phyloP scores from a whole-genome alignment of 306 rosid species.

The Vigna mungo region DNA sequence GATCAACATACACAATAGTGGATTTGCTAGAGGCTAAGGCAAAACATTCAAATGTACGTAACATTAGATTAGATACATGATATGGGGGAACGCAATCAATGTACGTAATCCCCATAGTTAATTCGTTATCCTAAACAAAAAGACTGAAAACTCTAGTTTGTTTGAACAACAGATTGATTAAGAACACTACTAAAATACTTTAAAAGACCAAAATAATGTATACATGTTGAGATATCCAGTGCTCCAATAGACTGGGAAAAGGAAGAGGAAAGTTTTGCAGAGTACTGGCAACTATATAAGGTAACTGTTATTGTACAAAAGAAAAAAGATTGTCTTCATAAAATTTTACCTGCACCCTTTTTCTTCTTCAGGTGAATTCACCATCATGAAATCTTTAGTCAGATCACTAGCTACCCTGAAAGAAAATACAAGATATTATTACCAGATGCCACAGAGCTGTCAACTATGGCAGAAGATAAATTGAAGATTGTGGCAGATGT shows the following conservation, averaged over 20 bases:
- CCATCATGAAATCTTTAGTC: constrained; percentile 67
- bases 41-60: constrained; percentile 18
- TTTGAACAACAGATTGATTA: constrained; percentile 10
- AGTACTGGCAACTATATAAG: constrained; percentile 52
- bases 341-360: constrained; percentile 65
- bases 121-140: constrained; percentile 42
- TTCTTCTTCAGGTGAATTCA: constrained; percentile 68
- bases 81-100: constrained; percentile 25
- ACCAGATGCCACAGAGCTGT: constrained; percentile 25
- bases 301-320: constrained; percentile 59
- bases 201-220: constrained; percentile 37
- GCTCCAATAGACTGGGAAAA: constrained; percentile 54
- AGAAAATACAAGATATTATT: constrained; percentile 30
- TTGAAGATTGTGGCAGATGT: constrained; percentile 19
- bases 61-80: constrained; percentile 28
- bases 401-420: constrained; percentile 80
- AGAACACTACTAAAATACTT: constrained; percentile 35
- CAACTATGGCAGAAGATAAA: constrained; percentile 13
- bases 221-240: constrained; percentile 57
- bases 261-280: constrained; percentile 43
- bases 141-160: constrained; percentile 38
- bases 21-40: constrained; percentile 16
- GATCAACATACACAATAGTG: constrained; percentile 26
- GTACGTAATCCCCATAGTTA: constrained; percentile 46
- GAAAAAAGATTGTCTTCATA: constrained; percentile 51